Percentiles rank a stretch among this genome's conserved stretches.
Evolutionary conservation across 1,139 yeast species (phyloP).

Genomic region (Scheffersomyces segobiensis): DNA sequence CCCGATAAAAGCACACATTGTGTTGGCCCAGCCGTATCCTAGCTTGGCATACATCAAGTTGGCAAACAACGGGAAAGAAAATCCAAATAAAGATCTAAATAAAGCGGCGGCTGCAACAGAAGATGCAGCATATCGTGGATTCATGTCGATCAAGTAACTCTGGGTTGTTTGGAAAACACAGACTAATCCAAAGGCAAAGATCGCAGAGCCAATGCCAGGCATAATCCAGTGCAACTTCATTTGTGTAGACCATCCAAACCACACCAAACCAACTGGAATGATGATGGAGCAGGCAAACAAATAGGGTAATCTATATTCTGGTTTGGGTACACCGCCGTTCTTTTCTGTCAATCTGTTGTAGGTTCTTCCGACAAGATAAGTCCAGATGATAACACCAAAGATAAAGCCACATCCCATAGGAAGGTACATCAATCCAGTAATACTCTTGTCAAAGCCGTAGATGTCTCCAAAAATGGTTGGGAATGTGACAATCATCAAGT

Average conservation of each 20-base stretch:
- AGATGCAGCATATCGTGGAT: constrained; percentile 44
- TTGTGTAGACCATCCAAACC: constrained; percentile 52
- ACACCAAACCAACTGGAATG: constrained; percentile 42
- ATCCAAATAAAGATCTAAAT: constrained; percentile 45
- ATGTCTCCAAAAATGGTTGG: constrained; percentile 35
- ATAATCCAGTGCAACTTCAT: constrained; percentile 45
- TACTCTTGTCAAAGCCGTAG: constrained; percentile 37
- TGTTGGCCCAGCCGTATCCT: constrained; percentile 50
- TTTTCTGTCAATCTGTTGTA: constrained; percentile 28
- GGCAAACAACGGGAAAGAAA: constrained; percentile 45
- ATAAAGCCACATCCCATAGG: constrained; percentile 48
- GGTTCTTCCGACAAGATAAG: constrained; percentile 30
- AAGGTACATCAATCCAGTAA: constrained; percentile 44
- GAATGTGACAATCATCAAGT: constrained; percentile 47
- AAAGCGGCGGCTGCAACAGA: constrained; percentile 52
- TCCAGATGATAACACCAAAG: constrained; percentile 44
- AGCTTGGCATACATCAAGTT: constrained; percentile 36
- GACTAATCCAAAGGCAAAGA: constrained; percentile 46
- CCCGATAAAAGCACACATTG: constrained; percentile 44
- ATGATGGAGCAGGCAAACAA: constrained; percentile 35
- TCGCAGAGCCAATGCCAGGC: constrained; percentile 46
- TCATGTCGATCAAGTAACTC: constrained; percentile 47
- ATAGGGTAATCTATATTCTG: constrained; percentile 47
- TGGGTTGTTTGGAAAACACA: constrained; percentile 48
- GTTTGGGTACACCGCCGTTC: constrained; percentile 40